These are phyloP conservation scores for Cymbidium sinense DNA, from an alignment of 106 monocot genomes.

Conservation along the genomic window DNA sequence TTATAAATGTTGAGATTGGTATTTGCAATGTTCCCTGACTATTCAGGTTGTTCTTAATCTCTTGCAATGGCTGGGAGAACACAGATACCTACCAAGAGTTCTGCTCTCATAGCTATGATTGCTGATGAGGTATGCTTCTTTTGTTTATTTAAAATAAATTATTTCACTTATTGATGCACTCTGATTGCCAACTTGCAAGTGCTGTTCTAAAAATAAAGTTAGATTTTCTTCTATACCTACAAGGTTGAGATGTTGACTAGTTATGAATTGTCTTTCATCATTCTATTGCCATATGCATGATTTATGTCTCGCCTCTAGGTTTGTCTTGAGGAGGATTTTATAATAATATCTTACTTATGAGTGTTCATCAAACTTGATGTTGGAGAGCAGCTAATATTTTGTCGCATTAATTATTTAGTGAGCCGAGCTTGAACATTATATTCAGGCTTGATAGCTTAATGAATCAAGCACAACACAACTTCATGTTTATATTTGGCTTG, in stretches of 20 bases:
- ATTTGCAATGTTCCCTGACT: neutral
- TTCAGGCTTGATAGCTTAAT: neutral
- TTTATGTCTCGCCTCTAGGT: neutral
- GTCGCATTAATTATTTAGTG: neutral
- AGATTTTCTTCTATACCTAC: neutral
- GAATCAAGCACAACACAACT: neutral
- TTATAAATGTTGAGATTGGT: neutral
- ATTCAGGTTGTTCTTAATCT: neutral
- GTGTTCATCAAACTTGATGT: neutral
- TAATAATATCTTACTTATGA: neutral
- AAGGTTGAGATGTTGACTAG: neutral
- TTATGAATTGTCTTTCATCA: neutral
- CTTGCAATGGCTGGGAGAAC: slow-evolving; percentile 21
- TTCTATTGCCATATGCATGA: neutral
- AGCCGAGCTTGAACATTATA: neutral
- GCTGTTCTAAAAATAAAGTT: neutral
- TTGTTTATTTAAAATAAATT: neutral
- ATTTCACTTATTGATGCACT: neutral
- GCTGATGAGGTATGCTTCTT: slow-evolving; percentile 21
- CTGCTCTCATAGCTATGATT: slow-evolving; percentile 24
- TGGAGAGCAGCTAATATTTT: neutral
- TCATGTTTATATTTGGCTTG: neutral
- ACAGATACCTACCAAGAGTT: slow-evolving; percentile 12
- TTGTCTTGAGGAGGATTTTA: neutral
- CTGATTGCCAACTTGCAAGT: neutral